Evolutionary conservation across 768 basidiomycete species (phyloP).

Genomic region (Pleurotus pulmonarius): DNA sequence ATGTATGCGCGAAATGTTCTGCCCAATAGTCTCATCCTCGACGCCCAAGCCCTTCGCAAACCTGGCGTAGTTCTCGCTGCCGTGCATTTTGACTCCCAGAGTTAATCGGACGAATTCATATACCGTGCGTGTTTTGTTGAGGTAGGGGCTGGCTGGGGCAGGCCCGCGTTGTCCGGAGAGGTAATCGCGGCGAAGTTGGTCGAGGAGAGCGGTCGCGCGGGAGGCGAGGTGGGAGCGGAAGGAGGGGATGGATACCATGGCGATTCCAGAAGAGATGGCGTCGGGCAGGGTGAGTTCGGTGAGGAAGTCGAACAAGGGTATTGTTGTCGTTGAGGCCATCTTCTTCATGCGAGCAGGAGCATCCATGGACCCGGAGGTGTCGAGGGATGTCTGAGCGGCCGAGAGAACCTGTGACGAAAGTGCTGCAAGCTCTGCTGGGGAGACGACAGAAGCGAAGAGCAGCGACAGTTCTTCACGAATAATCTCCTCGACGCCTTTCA

Average conservation of each 20-base stretch:
- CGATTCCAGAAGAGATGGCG: conserved; percentile 16
- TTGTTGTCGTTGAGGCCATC: conserved; percentile 54
- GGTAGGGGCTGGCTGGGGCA: conserved; percentile 59
- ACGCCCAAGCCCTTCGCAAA: conserved; percentile 41
- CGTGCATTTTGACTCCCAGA: conserved; percentile 72
- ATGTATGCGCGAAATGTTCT: conserved; percentile 70
- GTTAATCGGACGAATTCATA: conserved; percentile 69
- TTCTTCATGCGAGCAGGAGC: conserved; percentile 60
- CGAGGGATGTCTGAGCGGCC: conserved; percentile 50
- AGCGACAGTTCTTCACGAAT: conserved; percentile 44
- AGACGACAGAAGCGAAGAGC: conserved; percentile 37
- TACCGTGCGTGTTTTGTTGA: conserved; percentile 58
- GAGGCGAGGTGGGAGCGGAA: conserved; percentile 52
- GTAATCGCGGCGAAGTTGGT: conserved; percentile 48
- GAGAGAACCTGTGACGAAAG: conserved; percentile 32
- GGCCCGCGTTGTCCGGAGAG: conserved; percentile 53
- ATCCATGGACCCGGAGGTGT: conserved; percentile 70
- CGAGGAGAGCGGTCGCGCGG: conserved; percentile 41
- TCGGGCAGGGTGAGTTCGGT: conserved; percentile 34
- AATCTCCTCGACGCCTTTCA: conserved; percentile 38
- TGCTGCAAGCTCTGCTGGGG: conserved; percentile 23
- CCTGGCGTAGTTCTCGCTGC: conserved; percentile 56
- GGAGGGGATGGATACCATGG: conserved; percentile 32
- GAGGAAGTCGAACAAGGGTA: conserved; percentile 42
- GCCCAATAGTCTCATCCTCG: conserved; percentile 60